Evolutionary conservation across 441 rosid species (phyloP).

Genomic region (Melastoma candidum): DNA sequence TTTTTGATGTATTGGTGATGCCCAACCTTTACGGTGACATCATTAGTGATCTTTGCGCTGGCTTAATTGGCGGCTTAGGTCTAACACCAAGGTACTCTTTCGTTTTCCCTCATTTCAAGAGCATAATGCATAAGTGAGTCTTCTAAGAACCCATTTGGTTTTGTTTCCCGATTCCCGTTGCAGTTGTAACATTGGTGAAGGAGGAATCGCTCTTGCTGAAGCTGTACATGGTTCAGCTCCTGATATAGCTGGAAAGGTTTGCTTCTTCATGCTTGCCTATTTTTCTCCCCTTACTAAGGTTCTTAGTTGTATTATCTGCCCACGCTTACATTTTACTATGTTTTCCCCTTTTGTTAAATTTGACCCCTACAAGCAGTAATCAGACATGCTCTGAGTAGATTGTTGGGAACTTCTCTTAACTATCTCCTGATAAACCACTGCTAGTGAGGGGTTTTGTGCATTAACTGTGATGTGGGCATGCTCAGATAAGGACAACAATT

Average conservation of each 20-base stretch:
- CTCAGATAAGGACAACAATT: too few relatives aligned
- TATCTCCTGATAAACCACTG: too few relatives aligned
- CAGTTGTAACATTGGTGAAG: conserved; percentile 97
- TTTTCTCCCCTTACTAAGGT: background rate
- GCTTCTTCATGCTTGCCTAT: conserved; percentile 17
- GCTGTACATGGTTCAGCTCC: conserved; percentile 99
- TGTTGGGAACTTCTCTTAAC: too few relatives aligned
- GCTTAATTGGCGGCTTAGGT: conserved; percentile 90
- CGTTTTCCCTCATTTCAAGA: conserved; percentile 5
- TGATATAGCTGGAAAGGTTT: conserved; percentile 98
- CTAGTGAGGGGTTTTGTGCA: too few relatives aligned
- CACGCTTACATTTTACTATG: too few relatives aligned
- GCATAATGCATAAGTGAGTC: background rate
- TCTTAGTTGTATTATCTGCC: background rate
- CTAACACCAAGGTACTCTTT: conserved; percentile 76
- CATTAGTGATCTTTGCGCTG: conserved; percentile 96
- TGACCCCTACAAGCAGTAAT: too few relatives aligned
- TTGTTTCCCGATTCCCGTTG: conserved; percentile 10
- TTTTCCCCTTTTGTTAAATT: too few relatives aligned
- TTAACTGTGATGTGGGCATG: too few relatives aligned
- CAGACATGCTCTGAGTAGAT: too few relatives aligned
- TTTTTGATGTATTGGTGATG: conserved; percentile 95
- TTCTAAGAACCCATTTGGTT: too few relatives aligned
- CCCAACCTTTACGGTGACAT: conserved; percentile 99
- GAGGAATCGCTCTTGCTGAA: conserved; percentile 96